A percentile compares a stretch with the other conserved stretches of the same genome.
Evolutionary conservation across 345 rosid species (phyloP).

Genomic region (Lumnitzera racemosa): DNA sequence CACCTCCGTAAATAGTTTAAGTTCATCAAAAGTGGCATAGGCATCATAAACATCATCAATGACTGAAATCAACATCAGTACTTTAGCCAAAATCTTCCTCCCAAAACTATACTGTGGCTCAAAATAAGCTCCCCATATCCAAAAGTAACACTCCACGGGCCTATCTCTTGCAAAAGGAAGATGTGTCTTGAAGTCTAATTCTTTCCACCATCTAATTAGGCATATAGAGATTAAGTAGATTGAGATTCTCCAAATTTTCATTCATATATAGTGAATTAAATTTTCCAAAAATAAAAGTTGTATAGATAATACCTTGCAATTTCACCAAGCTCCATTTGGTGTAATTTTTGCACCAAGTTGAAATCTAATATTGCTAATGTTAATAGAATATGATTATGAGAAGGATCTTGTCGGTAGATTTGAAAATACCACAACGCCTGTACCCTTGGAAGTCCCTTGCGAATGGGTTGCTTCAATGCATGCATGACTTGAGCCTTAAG

Average conservation of each 20-base stretch:
- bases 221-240: too few species aligned
- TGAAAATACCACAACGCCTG: neutral
- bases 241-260: too few species aligned
- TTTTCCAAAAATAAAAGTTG: too few species aligned
- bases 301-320: neutral
- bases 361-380: too few species aligned
- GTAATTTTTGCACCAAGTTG: too few species aligned
- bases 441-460: neutral
- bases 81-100: slow-evolving; percentile 13
- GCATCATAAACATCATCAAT: slow-evolving; percentile 27
- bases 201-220: slow-evolving; percentile 24
- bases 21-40: slow-evolving; percentile 25
- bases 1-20: slow-evolving; percentile 20
- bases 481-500: slow-evolving; percentile 2
- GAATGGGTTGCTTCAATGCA: too few species aligned
- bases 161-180: slow-evolving; percentile 24
- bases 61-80: slow-evolving; percentile 1
- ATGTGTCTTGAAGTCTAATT: slow-evolving; percentile 7
- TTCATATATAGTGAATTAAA: too few species aligned
- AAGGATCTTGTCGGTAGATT: too few species aligned
- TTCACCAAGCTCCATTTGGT: too few species aligned
- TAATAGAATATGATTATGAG: too few species aligned
- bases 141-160: slow-evolving; percentile 21
- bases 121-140: slow-evolving; percentile 12
- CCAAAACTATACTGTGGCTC: slow-evolving; percentile 13